Conservation (phyloP, 176 grass and related monocot species). For the Phoenix roebelenii region DNA sequence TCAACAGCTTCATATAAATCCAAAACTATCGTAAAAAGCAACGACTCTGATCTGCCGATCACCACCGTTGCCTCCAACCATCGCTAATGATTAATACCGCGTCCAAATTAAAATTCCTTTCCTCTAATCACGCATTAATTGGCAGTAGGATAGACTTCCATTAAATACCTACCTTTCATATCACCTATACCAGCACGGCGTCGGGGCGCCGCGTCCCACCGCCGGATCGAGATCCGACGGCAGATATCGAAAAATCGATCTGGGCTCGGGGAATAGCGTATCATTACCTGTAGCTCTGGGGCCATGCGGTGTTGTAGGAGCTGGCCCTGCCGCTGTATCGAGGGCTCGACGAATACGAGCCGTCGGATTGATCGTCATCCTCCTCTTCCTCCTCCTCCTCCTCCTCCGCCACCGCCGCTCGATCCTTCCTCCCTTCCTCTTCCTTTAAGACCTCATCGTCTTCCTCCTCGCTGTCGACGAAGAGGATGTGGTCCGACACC, state of each 20-base stretch:
- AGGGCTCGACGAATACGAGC: slow-evolving; percentile 21
- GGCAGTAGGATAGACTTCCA: no score
- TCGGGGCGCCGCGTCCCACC: background rate
- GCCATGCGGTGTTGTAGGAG: slow-evolving; percentile 80
- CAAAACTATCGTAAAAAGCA: no score
- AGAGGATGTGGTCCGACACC: slow-evolving; percentile 39
- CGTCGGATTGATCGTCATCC: slow-evolving; percentile 12
- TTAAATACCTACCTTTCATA: no score
- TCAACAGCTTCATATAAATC: no score
- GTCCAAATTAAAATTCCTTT: no score
- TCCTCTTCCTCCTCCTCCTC: background rate
- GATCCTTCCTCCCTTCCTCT: slow-evolving; percentile 3
- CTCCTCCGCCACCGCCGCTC: background rate
- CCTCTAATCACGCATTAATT: no score
- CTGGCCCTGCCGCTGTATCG: slow-evolving; percentile 28
- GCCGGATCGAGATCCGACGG: slow-evolving; percentile 3
- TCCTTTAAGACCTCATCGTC: slow-evolving; percentile 11
- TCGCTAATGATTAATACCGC: no score
- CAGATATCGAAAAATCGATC: background rate
- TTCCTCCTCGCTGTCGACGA: slow-evolving; percentile 64
- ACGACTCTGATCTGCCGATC: no score
- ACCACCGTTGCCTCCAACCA: no score
- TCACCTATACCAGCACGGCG: background rate
- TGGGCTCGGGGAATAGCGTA: no score
- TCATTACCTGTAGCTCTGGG: slow-evolving; percentile 78